phyloP scores from a whole-genome alignment of 495 filamentous ascomycete species.

The Friedmanniomyces endolithicus region DNA sequence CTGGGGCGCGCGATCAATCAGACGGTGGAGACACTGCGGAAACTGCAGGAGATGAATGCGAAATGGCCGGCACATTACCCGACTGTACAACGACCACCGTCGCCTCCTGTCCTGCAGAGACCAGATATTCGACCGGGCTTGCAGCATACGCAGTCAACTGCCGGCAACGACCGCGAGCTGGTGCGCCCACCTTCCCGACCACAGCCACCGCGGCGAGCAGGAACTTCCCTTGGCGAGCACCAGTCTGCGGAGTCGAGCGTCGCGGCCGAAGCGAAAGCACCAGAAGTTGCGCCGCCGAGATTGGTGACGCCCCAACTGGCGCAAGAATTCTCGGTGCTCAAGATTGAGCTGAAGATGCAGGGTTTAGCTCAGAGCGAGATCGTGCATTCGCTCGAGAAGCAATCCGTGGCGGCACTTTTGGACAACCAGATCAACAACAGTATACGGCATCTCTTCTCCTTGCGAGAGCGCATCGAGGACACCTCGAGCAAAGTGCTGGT shows the following conservation, averaged over 20 bases:
- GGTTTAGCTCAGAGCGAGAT: slow-evolving; percentile 74
- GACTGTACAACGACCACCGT: slow-evolving; percentile 54
- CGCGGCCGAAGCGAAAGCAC: slow-evolving; percentile 42
- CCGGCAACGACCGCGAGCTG: slow-evolving; percentile 26
- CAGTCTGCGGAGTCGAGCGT: slow-evolving; percentile 59
- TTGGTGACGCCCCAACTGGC: slow-evolving; percentile 87
- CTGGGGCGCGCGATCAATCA: slow-evolving; percentile 74
- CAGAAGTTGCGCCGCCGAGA: slow-evolving; percentile 51
- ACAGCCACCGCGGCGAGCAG: slow-evolving; percentile 48
- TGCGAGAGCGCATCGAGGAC: slow-evolving; percentile 92
- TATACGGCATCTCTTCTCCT: slow-evolving; percentile 71
- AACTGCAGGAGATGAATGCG: slow-evolving; percentile 75
- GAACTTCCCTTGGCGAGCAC: slow-evolving; percentile 54
- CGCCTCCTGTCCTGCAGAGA: slow-evolving; percentile 12
- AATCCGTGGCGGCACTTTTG: slow-evolving; percentile 73
- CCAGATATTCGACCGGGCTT: slow-evolving; percentile 29
- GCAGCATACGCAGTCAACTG: slow-evolving; percentile 29
- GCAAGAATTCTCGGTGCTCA: slow-evolving; percentile 89
- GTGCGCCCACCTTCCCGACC: slow-evolving; percentile 36
- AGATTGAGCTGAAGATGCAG: slow-evolving; percentile 85
- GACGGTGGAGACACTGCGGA: slow-evolving; percentile 67
- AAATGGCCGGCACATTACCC: slow-evolving; percentile 94
- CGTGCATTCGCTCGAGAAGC: slow-evolving; percentile 92
- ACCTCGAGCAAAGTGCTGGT: slow-evolving; percentile 94
- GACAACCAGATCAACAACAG: slow-evolving; percentile 90